Evolutionary conservation across 2,329 filamentous ascomycete species (phyloP), one percentile per base, ranked within the genome.

Genomic region (Aspergillus fumigatiaffinis): DNA sequence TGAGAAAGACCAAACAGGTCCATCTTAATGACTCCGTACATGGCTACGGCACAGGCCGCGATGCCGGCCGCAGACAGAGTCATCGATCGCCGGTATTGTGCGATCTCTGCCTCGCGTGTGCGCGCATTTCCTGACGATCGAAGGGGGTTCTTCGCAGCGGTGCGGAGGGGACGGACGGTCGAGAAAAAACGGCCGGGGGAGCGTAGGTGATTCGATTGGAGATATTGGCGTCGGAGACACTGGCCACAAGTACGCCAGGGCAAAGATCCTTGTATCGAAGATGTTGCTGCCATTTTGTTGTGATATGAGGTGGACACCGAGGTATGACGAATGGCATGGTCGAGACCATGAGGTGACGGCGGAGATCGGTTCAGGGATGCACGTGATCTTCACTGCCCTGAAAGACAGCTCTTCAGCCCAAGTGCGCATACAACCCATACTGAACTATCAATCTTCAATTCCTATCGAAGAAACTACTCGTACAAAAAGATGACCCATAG

Each of bases 11-110:
- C 73, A 52, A 74, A 74, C 23, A 68, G n/a, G 47, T 76, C 72
- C 32, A 69, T 61, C 54, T 71, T 70, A 56, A 79, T 73, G 8
- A 73, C 68, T 8, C 70, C 75, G 50, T 76, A 77, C 68, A 78
- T 76, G 23, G 72, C 73, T 2, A 70, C 64, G 8, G 71, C 74
- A 54, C 73, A 76, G 4, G 66, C 63, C 0, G 69, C 68, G 6
- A 79, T 77, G 2, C 77, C 77, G 0, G 62, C 69, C 0, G 66
- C 72, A 1, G 74, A 75, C 9, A 71, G 51, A 1, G 60, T 54
- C 44, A 77, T 70, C 12, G 70, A 71, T 9, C 70, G 70, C 29
- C 66, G 67, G 51, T 66, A 68, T 46, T 67, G 64, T 4, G 66
- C 65, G 59, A 68, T 52, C 17, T 71, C 64, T 23, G 70, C 57